These are phyloP conservation scores for Lagenaria siceraria DNA, from an alignment of 306 rosid genomes.

Conservation along the genomic window DNA sequence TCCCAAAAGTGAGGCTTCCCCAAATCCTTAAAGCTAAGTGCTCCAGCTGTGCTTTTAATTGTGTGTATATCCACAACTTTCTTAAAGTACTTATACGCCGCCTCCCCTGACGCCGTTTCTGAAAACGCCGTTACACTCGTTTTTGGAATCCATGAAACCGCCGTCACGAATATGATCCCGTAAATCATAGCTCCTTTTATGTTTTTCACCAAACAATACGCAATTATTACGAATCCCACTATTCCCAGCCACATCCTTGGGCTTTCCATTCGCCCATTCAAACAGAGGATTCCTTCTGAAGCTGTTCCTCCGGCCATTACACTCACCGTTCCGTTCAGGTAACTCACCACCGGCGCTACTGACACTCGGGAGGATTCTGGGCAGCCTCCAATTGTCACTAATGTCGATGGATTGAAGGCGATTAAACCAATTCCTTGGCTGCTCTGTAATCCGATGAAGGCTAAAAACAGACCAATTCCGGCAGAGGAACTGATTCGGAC, in stretches of 20 bases:
- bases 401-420: slow-evolving; percentile 64
- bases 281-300: slow-evolving; percentile 51
- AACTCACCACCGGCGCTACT: slow-evolving; percentile 49
- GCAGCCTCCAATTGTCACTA: slow-evolving; percentile 66
- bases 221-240: slow-evolving; percentile 74
- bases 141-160: slow-evolving; percentile 73
- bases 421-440: slow-evolving; percentile 77
- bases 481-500: slow-evolving; percentile 92
- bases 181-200: slow-evolving; percentile 89
- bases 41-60: slow-evolving; percentile 69
- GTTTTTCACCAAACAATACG: slow-evolving; percentile 56
- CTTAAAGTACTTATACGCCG: slow-evolving; percentile 60
- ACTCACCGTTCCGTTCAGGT: slow-evolving; percentile 47
- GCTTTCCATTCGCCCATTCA: slow-evolving; percentile 63
- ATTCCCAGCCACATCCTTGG: slow-evolving; percentile 87
- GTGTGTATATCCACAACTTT: slow-evolving; percentile 67
- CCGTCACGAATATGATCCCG: slow-evolving; percentile 81
- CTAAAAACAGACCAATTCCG: slow-evolving; percentile 85
- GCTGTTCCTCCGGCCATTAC: slow-evolving; percentile 42
- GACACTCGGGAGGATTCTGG: slow-evolving; percentile 39
- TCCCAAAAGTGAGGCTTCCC: slow-evolving; percentile 73
- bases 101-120: slow-evolving; percentile 32
- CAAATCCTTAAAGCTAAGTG: slow-evolving; percentile 51
- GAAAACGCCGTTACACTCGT: slow-evolving; percentile 78
- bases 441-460: slow-evolving; percentile 79